Base-by-base conservation (phyloP, 805 yeast genomes). In the Ogataea minuta region DNA sequence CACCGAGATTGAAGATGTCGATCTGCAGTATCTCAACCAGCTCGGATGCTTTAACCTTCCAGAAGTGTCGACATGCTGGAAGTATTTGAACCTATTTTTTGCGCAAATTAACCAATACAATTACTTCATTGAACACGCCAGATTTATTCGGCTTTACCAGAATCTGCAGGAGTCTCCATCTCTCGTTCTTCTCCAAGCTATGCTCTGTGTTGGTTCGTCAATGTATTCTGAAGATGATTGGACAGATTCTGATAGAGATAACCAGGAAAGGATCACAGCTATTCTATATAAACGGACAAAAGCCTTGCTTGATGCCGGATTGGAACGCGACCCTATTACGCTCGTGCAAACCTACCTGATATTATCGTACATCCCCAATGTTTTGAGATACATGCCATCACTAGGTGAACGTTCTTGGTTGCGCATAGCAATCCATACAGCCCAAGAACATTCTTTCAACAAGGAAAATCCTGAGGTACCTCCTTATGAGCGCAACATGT, bases 31-130 rank as follows among this genome's bases (percentile, higher is more conserved):
- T 35, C 66, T 84, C 45, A 72, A 77, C 46, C 57, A 79, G 38
- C 66, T 81, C 40, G 89, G 89, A 11, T 85, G 88, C 4, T 83
- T 84, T 53, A 62, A 76, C 35, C 60, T 84, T 23, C 93, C 93
- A 2, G 72, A 76, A 7, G 59, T 68, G 30, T 76, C 71, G n/a
- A 63, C 82, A n/a, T 73, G 82, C 41, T 76, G 74, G 50, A 83
- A 77, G 46, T 64, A 83, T 41, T 69, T 84, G 28, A 68, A 77
- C 32, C 64, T 72, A 34, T 84, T 71, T 59, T 85, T 85, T 49
- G 72, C 70, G 31, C 73, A 72, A 44, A 71, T 81, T 29, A 87
- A 84, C 53, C 85, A 88, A 2, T 50, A 71, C 23, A 70, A 78
- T 57, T 90, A 89, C 8, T 72, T 83, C 23, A 64, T 84, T 34